A percentile compares a stretch with the other conserved stretches of the same genome.
Evolutionary conservation across 192 early-diverging fungal genomes (phyloP).

Genomic region (Gorgonomyces haynaldii): DNA sequence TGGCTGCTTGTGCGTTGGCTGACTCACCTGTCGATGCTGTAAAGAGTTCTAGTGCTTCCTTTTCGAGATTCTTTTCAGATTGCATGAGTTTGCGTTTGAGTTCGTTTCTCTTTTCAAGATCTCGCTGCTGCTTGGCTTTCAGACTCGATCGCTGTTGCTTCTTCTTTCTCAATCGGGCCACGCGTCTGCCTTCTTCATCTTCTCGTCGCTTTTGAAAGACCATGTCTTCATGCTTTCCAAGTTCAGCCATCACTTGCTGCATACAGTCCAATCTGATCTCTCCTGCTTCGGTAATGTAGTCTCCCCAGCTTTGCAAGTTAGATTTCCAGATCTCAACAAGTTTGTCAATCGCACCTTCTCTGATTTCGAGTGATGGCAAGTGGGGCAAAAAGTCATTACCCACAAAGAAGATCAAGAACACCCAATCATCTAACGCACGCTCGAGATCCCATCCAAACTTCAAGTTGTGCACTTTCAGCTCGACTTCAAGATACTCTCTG

Average conservation of each 20-base stretch:
- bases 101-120: neutral
- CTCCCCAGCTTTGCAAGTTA: slow-evolving; percentile 41
- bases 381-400: slow-evolving; percentile 98
- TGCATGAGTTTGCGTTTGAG: neutral
- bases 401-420: slow-evolving; percentile 85
- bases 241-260: slow-evolving; percentile 32
- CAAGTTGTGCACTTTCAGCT: slow-evolving; percentile 53
- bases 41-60: slow-evolving; percentile 4
- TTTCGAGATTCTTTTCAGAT: neutral
- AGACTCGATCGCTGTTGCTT: slow-evolving; percentile 5
- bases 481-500: slow-evolving; percentile 86
- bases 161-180: slow-evolving; percentile 16
- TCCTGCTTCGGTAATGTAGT: slow-evolving; percentile 88
- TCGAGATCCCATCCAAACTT: slow-evolving; percentile 66
- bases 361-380: slow-evolving; percentile 86
- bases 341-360: slow-evolving; percentile 66
- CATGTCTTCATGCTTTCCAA: slow-evolving; percentile 39
- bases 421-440: slow-evolving; percentile 92
- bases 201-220: slow-evolving; percentile 33
- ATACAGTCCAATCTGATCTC: slow-evolving; percentile 34
- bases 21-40: neutral
- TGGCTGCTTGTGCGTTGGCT: slow-evolving; percentile 4
- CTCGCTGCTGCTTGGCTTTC: neutral
- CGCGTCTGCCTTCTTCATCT: slow-evolving; percentile 30
- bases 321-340: slow-evolving; percentile 51